Evolutionary conservation across 73 alveolate genomes (phyloP).

Genomic region (Uronychia binucleata): DNA sequence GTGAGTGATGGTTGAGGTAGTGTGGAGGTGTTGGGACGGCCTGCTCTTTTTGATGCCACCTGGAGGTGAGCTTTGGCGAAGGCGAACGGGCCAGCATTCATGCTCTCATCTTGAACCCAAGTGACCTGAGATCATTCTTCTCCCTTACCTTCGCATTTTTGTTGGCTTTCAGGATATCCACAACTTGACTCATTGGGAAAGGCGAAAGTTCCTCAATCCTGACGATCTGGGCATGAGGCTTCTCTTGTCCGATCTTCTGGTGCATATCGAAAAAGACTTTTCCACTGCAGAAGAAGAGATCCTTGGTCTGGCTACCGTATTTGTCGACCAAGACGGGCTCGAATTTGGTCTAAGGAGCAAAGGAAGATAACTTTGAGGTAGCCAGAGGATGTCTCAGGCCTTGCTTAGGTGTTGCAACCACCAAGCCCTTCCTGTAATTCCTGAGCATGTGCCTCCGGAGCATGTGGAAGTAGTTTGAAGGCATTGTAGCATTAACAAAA

Average conservation of each 20-base stretch:
- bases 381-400: constrained; percentile 72
- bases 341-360: constrained; percentile 57
- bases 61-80: constrained; percentile 45
- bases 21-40: neutral
- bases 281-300: constrained; percentile 68
- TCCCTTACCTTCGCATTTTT: neutral
- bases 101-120: constrained; percentile 79
- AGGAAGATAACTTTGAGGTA: constrained; percentile 49
- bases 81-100: constrained; percentile 74
- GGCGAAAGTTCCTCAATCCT: constrained; percentile 84
- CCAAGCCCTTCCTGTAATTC: constrained; percentile 83
- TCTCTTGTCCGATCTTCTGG: constrained; percentile 3
- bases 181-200: constrained; percentile 70
- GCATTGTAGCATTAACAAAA: constrained; percentile 71
- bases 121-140: constrained; percentile 10
- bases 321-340: constrained; percentile 57
- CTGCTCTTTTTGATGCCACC: constrained; percentile 16
- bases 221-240: constrained; percentile 30
- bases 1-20: constrained; percentile 44
- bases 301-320: constrained; percentile 13
- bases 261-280: constrained; percentile 61
- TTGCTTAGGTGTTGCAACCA: constrained; percentile 83
- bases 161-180: constrained; percentile 25
- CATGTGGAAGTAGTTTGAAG: constrained; percentile 84
- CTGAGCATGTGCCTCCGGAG: constrained; percentile 89